phyloP scores from a whole-genome alignment of 2,329 filamentous ascomycete genomes.

The Xylariaceae sp. region DNA sequence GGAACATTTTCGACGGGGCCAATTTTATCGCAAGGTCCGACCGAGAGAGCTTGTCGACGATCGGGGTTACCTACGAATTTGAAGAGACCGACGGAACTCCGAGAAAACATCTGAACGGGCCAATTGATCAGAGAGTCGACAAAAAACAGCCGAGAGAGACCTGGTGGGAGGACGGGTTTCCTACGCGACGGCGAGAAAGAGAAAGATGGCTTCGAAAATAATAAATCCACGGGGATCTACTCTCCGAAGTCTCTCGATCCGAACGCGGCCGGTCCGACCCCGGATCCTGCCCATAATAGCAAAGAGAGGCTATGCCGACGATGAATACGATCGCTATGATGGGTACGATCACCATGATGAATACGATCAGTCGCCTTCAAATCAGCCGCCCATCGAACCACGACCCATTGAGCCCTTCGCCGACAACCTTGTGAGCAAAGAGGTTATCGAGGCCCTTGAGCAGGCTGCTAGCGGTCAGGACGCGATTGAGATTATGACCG shows the following conservation, averaged over 20 bases:
- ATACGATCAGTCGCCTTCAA: not conserved
- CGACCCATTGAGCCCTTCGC: constrained; percentile 23
- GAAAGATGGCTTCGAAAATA: constrained; percentile 30
- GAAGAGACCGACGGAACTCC: not conserved
- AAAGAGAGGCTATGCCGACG: constrained; percentile 23
- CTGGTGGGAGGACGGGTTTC: constrained; percentile 17
- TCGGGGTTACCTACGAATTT: not conserved
- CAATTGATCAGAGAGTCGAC: not conserved
- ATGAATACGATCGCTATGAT: constrained; percentile 7
- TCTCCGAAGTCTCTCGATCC: constrained; percentile 28
- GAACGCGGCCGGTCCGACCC: constrained; percentile 22
- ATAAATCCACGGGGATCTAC: constrained; percentile 27
- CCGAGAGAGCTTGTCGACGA: not conserved
- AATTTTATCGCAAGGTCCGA: not conserved
- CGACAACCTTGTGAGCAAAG: constrained; percentile 29
- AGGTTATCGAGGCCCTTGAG: constrained; percentile 27
- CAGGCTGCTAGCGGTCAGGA: constrained; percentile 27
- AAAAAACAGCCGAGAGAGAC: constrained; percentile 3
- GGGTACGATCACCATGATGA: not conserved
- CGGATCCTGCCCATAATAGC: constrained; percentile 8
- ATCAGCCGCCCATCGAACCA: constrained; percentile 5
- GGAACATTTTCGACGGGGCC: constrained; percentile 9
- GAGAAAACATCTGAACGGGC: not conserved
- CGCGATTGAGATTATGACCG: constrained; percentile 30
- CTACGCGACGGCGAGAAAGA: constrained; percentile 7